Conservation (phyloP, 2,329 filamentous ascomycete species). For the Pyricularia sp. region DNA sequence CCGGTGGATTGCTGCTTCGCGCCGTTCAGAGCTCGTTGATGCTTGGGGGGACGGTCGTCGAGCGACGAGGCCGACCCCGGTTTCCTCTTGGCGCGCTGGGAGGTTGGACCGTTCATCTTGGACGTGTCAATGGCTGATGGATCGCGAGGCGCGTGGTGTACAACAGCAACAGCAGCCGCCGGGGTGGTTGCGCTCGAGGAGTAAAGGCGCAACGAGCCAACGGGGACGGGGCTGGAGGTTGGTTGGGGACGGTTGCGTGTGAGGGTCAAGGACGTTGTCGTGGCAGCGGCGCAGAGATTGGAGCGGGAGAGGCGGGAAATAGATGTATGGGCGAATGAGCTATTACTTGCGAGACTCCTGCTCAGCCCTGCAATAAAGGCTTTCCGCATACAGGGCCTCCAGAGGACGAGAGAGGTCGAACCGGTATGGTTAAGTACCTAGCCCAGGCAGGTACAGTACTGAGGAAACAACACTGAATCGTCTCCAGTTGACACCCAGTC, state of each 20-base stretch:
- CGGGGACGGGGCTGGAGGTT: background rate
- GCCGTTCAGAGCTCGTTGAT: slow-evolving; percentile 14
- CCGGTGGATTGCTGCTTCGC: slow-evolving; percentile 12
- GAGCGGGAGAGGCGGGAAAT: background rate
- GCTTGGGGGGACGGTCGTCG: slow-evolving; percentile 15
- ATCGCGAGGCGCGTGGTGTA: background rate
- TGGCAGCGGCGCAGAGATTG: background rate
- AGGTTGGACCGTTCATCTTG: slow-evolving; percentile 14
- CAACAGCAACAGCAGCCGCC: background rate
- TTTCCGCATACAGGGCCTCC: slow-evolving; percentile 10
- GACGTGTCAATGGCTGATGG: background rate
- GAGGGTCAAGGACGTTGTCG: background rate
- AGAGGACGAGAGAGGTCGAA: background rate
- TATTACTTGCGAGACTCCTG: slow-evolving; percentile 9
- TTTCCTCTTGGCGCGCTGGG: slow-evolving; percentile 17
- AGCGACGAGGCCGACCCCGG: slow-evolving; percentile 11
- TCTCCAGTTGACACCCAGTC: background rate
- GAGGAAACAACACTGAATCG: background rate
- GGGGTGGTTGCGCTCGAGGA: background rate
- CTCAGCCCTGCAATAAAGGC: slow-evolving; percentile 10
- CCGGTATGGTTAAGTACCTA: background rate
- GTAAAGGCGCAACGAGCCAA: background rate
- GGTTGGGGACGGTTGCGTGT: background rate
- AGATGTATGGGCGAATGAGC: background rate
- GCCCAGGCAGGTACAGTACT: background rate